Evolutionary conservation across 2,329 filamentous ascomycete genomes (phyloP), one percentile per base, ranked within the genome.

Genomic region (Aspergillus niger): DNA sequence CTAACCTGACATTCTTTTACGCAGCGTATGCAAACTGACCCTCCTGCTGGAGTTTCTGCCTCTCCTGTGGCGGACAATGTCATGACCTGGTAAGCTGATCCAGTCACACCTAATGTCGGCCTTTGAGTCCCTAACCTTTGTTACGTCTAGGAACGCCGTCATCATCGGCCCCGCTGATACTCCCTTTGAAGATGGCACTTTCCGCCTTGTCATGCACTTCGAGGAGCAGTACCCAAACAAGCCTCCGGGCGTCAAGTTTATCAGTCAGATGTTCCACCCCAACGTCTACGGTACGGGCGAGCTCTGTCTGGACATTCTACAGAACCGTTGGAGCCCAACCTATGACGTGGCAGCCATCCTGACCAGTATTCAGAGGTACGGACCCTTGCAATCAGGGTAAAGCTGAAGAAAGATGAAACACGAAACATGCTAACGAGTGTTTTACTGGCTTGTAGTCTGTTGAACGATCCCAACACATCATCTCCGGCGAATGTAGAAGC

Each of bases 161-260:
- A 99, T 99, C 64, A 98, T 99, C 70, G 94, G 94, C 8, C 94
- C 94, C 41, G 92, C 92, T 62, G 95, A 99, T 73, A 99, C 95
- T 1, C 94, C 95, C 1, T 99, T 98, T 72, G 95, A 99, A 79
- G 95, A 99, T 77, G 95, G 95, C 64, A 99, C 95, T 22, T 99
- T 99, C 77, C 86, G 94, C 67, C 88, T 99, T 10, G 93, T 98
- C 55, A 98, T 99, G 94, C 92, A 97, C 74, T 99, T 99, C 70
- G 95, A 98, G 75, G 95, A 99, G 77, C 93, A 97, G 73, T 99
- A 99, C 72, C 95, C 95, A 30, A 99, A 98, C 81, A 98, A 98
- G 77, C 95, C 95, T 5, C 95, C 95, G 0, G 91, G 92, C 36
- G 95, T 98, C 80, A 98, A 98, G 75, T 99, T 99, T 77, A 96